phyloP scores from a whole-genome alignment of 192 early-diverging fungal genomes.

The Mycoemilia scoparia region DNA sequence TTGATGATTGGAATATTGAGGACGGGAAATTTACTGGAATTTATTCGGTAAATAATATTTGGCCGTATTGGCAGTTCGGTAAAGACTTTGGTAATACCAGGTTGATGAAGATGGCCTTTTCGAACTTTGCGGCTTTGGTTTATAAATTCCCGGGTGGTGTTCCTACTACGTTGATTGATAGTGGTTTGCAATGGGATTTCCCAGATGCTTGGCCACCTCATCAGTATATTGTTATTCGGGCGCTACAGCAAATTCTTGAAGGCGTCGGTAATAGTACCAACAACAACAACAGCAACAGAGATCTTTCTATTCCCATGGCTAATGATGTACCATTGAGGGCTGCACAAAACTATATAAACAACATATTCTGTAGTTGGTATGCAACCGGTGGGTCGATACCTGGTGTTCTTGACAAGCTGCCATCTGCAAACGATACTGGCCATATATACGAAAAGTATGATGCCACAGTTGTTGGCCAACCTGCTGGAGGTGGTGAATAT shows the following conservation, averaged over 20 bases:
- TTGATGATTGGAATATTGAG: conserved; percentile 37
- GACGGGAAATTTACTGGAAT: conserved; percentile 8
- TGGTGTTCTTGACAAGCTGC: conserved; percentile 17
- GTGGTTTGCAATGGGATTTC: conserved; percentile 55
- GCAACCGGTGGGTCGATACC: conserved; percentile 42
- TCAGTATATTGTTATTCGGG: conserved; percentile 35
- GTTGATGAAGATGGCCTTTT: conserved; percentile 21
- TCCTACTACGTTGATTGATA: conserved; percentile 33
- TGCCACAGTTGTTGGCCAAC: conserved; percentile 20
- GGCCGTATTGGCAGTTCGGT: conserved; percentile 43
- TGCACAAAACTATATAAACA: conserved; percentile 33
- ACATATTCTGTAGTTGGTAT: conserved; percentile 51
- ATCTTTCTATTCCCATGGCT: neutral
- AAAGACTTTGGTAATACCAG: conserved; percentile 6
- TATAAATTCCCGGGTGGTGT: conserved; percentile 36
- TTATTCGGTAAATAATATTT: conserved; percentile 32
- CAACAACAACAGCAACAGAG: neutral
- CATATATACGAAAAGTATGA: conserved; percentile 65
- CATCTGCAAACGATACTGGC: conserved; percentile 29
- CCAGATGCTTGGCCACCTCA: conserved; percentile 55
- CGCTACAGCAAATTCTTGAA: conserved; percentile 9
- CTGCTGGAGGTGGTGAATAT: conserved; percentile 51
- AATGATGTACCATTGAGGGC: conserved; percentile 7
- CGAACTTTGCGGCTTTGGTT: conserved; percentile 10
- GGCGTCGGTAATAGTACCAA: neutral